Conservation (phyloP, 495 filamentous ascomycete genomes). For the Hyaloscypha finlandica region DNA sequence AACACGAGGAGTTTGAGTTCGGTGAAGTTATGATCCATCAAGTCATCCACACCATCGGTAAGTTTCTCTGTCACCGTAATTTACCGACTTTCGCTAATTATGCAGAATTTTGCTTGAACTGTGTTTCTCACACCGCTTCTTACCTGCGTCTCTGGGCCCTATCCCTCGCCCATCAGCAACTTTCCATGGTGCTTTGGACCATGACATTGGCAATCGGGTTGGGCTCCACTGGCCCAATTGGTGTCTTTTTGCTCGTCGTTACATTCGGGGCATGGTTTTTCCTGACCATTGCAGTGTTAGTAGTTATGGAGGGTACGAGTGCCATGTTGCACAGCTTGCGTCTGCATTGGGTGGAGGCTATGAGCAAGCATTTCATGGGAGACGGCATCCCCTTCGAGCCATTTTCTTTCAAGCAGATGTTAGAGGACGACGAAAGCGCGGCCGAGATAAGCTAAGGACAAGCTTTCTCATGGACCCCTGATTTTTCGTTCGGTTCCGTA, state of each 20-base stretch:
- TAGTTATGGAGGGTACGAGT: constrained; percentile 82
- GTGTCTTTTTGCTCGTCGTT: constrained; percentile 76
- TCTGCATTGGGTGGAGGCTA: constrained; percentile 99
- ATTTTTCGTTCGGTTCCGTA: constrained; percentile 24
- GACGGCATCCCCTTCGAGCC: constrained; percentile 89
- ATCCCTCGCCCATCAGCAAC: constrained; percentile 96
- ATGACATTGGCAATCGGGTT: constrained; percentile 90
- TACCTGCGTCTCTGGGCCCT: constrained; percentile 98
- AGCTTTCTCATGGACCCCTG: background rate
- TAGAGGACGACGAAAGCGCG: constrained; percentile 74
- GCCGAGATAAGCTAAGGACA: constrained; percentile 28
- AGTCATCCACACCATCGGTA: constrained; percentile 97
- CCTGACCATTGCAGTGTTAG: constrained; percentile 56
- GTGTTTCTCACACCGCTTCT: constrained; percentile 97
- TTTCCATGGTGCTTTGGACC: constrained; percentile 91
- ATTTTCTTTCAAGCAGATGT: constrained; percentile 83
- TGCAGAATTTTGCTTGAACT: constrained; percentile 96
- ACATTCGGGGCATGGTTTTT: constrained; percentile 87
- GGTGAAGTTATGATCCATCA: constrained; percentile 97
- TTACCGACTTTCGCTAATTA: background rate
- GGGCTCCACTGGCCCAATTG: constrained; percentile 59
- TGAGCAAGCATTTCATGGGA: constrained; percentile 98
- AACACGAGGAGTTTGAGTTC: constrained; percentile 96
- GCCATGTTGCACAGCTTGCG: constrained; percentile 93
- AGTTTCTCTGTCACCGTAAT: constrained; percentile 33